Evolutionary conservation across 2,329 filamentous ascomycete genomes (phyloP).

Genomic region (Epichloe sibirici): DNA sequence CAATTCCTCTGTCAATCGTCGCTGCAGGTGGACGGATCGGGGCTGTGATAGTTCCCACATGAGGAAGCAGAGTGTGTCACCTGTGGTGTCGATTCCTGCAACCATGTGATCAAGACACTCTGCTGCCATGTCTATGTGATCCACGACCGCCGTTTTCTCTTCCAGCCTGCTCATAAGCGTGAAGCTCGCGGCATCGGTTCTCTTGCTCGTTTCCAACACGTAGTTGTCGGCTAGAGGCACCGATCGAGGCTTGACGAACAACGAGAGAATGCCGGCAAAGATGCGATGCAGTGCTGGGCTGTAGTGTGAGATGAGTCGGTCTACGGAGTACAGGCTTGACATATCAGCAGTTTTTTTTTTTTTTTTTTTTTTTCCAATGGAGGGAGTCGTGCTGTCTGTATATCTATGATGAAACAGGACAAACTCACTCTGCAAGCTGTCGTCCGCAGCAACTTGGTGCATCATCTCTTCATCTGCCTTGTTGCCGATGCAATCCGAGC

Average conservation of each 20-base stretch:
- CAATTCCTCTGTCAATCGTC: slow-evolving; percentile 40
- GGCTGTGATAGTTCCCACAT: slow-evolving; percentile 60
- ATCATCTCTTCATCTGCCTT: slow-evolving; percentile 50
- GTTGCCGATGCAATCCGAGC: slow-evolving; percentile 45
- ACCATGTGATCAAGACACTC: slow-evolving; percentile 63
- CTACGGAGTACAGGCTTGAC: slow-evolving; percentile 19
- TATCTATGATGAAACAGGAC: background rate
- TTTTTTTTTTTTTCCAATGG: background rate
- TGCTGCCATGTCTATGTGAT: slow-evolving; percentile 45
- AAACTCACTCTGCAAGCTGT: slow-evolving; percentile 49
- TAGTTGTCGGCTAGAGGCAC: slow-evolving; percentile 48
- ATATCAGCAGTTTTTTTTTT: background rate
- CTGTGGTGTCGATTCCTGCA: slow-evolving; percentile 60
- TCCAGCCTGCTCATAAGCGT: slow-evolving; percentile 48
- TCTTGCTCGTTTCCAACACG: slow-evolving; percentile 39
- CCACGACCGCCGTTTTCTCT: slow-evolving; percentile 34
- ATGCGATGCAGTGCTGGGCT: slow-evolving; percentile 37
- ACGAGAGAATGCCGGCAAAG: slow-evolving; percentile 31
- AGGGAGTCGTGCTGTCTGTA: background rate
- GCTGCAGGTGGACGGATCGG: slow-evolving; percentile 37
- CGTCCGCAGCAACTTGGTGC: slow-evolving; percentile 55
- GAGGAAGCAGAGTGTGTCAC: slow-evolving; percentile 56
- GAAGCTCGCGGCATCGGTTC: slow-evolving; percentile 35
- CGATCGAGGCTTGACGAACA: slow-evolving; percentile 41
- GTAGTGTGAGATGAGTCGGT: slow-evolving; percentile 48